Evolutionary conservation across 345 rosid species (phyloP), one percentile per base, ranked within the genome.

Genomic region (Citrus mangshanensis): DNA sequence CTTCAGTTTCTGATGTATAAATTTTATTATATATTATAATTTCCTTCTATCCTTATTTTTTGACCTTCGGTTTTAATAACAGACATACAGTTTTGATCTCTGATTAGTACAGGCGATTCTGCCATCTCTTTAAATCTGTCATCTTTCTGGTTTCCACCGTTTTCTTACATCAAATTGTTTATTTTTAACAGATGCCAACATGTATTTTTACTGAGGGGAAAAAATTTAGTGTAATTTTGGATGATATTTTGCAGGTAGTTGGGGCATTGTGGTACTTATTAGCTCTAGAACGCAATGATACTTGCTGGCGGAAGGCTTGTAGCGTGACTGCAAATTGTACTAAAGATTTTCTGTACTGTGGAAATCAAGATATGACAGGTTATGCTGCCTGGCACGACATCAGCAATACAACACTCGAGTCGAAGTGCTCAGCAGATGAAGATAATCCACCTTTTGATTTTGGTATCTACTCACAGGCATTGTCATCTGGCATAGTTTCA

Each of bases 211-310:
- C 34, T 21, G 19, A 28, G 19, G 32, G 22, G 7, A 5, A 7
- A 22, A 14, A 51, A 21, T 21, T 8, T 30, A 10, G 1, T 24
- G 22, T 54, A 27, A 55, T 76, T 7, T 77, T 81, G 59, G 70
- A 77, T 69, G 76, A 68, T 16, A 68, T 61, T 74, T 73, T 79
- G 60, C 92, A 95, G 99, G 84, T 93, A 82, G 97, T 94, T 46
- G 98, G 99, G 76, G 96, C 99, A 49, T 85, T 93, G 72, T 96
- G 99, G 99, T 96, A 96, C 85, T 81, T 91, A 84, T 77, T 96
- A 67, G 97, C 99, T 30, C 86, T 92, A 71, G 95, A 96, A 80
- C 90, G 98, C 73, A 88, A 89, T 68, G 97, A 90, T 68, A 76
- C 89, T 30, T 96, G 98, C 84, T 96, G 99, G 99, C 86, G 46